Base-by-base conservation (phyloP, 208 protist species). In the Naegleria gruberi region DNA sequence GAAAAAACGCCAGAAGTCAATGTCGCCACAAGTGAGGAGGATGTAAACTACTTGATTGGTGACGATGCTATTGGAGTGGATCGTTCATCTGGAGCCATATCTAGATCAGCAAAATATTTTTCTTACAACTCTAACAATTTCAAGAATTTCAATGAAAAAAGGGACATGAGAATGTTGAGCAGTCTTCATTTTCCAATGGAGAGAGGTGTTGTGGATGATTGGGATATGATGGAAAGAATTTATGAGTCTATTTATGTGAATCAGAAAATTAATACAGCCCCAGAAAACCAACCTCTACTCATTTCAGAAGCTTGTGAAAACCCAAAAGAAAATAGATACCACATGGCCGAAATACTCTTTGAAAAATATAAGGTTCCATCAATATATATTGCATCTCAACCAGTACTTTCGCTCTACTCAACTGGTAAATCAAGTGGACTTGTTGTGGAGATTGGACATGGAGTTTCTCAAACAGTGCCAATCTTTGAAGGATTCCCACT, bases 381-480 rank as follows among this genome's bases (percentile, higher is more conserved):
- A 5, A 73, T 96, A 0, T 95, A 93, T 90, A 95, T 98, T 89
- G 91, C 92, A 1, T 90, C 94, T 86, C 95, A 94, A 91, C 95
- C 97, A 34, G 94, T 97, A 30, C 94, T 97, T 19, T 93, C 97
- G 4, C 93, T 98, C 46, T 98, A 97, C 92, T 95, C 95, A 15
- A 91, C 93, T 6, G 96, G 96, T 1, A 90, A 95, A 26, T 93
- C 95, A 92, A 97, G 94, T 37, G 96, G 96, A 55, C 90, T 97
- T 26, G 94, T 96, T 4, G 93, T 99, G 15, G 98, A 99, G 90
- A 95, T 97, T 89, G 98, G 98, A 47, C 95, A 99, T 94, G 97
- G 97, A 91, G 97, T 98, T 42, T 97, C 97, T 91, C 97, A 99
- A 94, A 97, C 98, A 34, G 97, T 99, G 46, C 98, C 99, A 89